Base-by-base conservation (phyloP, 192 early-diverging fungal genomes). In the Kickxella alabastrina region DNA sequence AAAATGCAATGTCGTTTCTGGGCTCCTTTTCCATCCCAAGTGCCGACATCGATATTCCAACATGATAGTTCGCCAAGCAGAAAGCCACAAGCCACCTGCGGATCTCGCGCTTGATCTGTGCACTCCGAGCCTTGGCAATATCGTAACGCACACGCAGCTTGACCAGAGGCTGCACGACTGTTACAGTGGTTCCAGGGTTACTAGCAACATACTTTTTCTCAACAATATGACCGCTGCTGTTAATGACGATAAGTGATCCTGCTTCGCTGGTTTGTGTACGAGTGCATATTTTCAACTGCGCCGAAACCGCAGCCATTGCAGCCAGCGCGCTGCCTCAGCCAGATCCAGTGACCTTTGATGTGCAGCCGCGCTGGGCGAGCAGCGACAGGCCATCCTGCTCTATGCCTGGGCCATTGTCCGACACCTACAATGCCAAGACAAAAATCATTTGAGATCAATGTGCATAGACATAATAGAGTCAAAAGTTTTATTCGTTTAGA, bases 71-170 rank as follows among this genome's bases (percentile, higher is more conserved):
- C 24, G 57, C 56, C 32, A 64, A 29, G 35, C 47, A 64, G 43
- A 46, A 60, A 0, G 22, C 29, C 4, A 47, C 49, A 12, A 60
- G 24, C 68, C 68, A 64, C 23, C 60, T 44, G 24, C 57, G 32
- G 10, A 64, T 54, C 6, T 42, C 42, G 3, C 24, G n/a, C 18
- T 56, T 62, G 17, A 60, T 64, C 13, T 49, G 52, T 4, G 57
- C 35, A 22, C 44, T 44, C 27, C 64, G 61, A n/a, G 57, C 25
- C 32, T 57, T 71, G 26, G 42, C 42, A 15, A 59, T 26, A 9
- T 23, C 44, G 27, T 71, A 71, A 14, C 68, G 60, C 6, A 71
- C 68, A 25, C 49, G 57, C 6, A 60, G 43, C 38, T 60, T 64
- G 42, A 39, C 28, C 15, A 71, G 49, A 10, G 68, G 68, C 35